Evolutionary conservation across 2,329 filamentous ascomycete genomes (phyloP).

Genomic region (Pestalotiopsis sp.): DNA sequence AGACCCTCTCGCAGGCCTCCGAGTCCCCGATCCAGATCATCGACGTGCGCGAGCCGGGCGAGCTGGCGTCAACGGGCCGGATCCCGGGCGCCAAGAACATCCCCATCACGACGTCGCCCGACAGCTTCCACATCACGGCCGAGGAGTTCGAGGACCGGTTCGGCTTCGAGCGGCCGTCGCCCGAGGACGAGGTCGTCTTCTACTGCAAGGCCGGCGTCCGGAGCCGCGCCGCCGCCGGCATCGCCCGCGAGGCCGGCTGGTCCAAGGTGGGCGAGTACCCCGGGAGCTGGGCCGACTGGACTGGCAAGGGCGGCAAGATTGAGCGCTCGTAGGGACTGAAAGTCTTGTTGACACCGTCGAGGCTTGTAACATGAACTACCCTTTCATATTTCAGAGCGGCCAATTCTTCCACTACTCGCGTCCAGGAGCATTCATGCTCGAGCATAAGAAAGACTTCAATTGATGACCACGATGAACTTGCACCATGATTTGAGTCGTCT

Average conservation of each 20-base stretch:
- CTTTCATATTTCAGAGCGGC: too few relatives aligned
- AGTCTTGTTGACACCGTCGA: not conserved
- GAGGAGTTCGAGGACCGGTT: constrained; percentile 84
- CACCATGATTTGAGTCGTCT: not conserved
- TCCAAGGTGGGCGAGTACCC: constrained; percentile 69
- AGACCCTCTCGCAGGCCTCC: constrained; percentile 17
- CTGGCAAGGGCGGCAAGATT: constrained; percentile 66
- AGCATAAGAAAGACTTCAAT: not conserved
- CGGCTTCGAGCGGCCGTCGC: constrained; percentile 69
- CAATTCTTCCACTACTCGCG: not conserved
- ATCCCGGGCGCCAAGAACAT: constrained; percentile 86
- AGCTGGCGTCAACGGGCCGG: constrained; percentile 63
- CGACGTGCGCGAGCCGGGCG: constrained; percentile 73
- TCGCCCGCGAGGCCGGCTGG: constrained; percentile 81
- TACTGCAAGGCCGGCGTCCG: constrained; percentile 94
- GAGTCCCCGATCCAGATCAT: constrained; percentile 19
- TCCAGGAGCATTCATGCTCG: not conserved
- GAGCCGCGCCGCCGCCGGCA: constrained; percentile 72
- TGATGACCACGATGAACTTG: not conserved
- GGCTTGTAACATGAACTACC: too few relatives aligned
- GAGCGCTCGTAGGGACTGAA: constrained; percentile 41
- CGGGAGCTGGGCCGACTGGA: constrained; percentile 85
- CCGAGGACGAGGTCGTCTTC: constrained; percentile 64
- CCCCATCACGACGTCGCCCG: constrained; percentile 74
- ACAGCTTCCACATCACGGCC: constrained; percentile 73